These are phyloP conservation scores for Backusella tuberculispora DNA, from an alignment of 192 early-diverging fungal species.

Conservation along the genomic window DNA sequence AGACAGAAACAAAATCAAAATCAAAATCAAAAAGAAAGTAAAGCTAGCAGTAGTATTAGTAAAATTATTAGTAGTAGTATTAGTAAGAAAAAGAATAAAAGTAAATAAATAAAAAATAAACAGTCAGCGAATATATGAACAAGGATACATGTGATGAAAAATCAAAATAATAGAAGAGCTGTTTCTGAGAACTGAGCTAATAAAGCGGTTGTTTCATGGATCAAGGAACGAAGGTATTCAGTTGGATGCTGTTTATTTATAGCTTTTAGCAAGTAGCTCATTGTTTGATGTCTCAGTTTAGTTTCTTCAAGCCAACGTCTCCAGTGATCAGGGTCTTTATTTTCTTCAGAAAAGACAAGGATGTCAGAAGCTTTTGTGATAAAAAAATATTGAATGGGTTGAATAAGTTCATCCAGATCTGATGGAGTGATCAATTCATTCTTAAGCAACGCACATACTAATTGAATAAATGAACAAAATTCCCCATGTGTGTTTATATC, in stretches of 20 bases:
- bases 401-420: slow-evolving; percentile 8
- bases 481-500: background rate
- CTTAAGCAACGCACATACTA: slow-evolving; percentile 6
- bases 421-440: background rate
- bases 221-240: background rate
- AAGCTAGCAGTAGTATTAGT: background rate
- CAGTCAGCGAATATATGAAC: background rate
- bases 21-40: background rate
- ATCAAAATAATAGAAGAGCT: background rate
- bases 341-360: background rate
- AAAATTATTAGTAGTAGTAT: background rate
- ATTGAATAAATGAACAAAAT: background rate
- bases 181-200: background rate
- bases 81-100: background rate
- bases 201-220: background rate
- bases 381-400: background rate
- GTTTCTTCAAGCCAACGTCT: background rate
- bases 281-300: background rate
- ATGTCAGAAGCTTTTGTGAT: slow-evolving; percentile 18
- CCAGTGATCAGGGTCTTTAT: background rate
- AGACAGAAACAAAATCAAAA: no score
- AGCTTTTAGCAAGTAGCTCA: background rate
- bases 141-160: background rate
- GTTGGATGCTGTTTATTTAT: slow-evolving; percentile 3
- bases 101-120: background rate